Percentiles rank a stretch among this genome's conserved stretches.
phyloP scores from a whole-genome alignment of 305 asterid species.

The Stenogyne calaminthoides region DNA sequence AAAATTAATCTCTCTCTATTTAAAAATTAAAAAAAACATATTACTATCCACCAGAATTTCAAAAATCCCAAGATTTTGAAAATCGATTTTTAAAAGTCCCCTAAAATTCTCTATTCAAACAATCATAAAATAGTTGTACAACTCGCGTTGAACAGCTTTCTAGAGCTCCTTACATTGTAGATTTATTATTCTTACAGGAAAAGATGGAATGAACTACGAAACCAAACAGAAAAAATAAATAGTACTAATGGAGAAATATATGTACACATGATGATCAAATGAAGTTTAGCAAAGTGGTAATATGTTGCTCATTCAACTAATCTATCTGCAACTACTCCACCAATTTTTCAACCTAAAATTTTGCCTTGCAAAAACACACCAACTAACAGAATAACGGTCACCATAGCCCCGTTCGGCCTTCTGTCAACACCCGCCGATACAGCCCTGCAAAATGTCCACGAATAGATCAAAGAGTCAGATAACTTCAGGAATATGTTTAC shows the following conservation, averaged over 20 bases:
- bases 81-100: no score
- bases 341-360: constrained; percentile 35
- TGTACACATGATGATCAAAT: constrained; percentile 16
- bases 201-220: not conserved
- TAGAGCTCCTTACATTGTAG: not conserved
- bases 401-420: constrained; percentile 39
- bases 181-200: not conserved
- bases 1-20: no score
- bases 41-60: no score
- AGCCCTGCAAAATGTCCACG: constrained; percentile 38
- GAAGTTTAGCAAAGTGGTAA: constrained; percentile 14
- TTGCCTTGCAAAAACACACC: constrained; percentile 55
- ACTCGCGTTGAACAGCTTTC: no score
- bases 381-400: constrained; percentile 40
- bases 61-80: no score
- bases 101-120: constrained; percentile 1
- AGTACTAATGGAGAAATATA: not conserved
- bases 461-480: not conserved
- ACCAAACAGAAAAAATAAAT: not conserved
- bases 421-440: constrained; percentile 46
- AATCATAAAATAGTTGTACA: no score
- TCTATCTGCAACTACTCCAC: constrained; percentile 30
- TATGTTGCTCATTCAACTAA: constrained; percentile 18
- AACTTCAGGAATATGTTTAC: not conserved
- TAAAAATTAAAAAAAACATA: no score